Conservation (phyloP, 495 filamentous ascomycete species). For the Daldinia decipiens region DNA sequence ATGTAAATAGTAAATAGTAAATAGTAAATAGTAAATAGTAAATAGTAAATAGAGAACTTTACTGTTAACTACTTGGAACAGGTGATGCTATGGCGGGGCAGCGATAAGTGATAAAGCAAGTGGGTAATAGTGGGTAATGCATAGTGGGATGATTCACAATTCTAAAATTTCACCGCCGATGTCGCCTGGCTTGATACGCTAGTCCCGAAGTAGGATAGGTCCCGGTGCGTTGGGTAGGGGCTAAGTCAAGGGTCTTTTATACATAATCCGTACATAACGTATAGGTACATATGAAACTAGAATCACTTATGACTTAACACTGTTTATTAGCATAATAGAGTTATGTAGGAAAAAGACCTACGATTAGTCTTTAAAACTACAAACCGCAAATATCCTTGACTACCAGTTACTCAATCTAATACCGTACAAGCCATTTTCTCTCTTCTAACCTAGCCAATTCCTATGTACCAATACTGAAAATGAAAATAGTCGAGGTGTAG, state of each 20-base stretch:
- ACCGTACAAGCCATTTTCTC: too few relatives aligned
- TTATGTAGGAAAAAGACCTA: too few relatives aligned
- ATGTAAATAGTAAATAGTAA: not conserved
- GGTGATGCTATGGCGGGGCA: conserved; percentile 28
- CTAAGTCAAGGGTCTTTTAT: not conserved
- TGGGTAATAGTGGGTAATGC: conserved; percentile 1
- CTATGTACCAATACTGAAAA: too few relatives aligned
- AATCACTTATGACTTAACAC: too few relatives aligned
- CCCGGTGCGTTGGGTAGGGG: conserved; percentile 25
- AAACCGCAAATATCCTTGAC: too few relatives aligned
- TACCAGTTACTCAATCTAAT: too few relatives aligned
- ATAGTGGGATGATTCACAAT: conserved; percentile 38
- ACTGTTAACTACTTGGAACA: not conserved
- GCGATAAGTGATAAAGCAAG: conserved; percentile 27
- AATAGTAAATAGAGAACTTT: not conserved
- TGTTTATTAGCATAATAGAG: too few relatives aligned
- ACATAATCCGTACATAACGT: too few relatives aligned
- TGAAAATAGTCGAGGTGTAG: too few relatives aligned
- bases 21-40: not conserved
- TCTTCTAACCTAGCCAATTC: too few relatives aligned
- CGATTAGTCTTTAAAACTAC: too few relatives aligned
- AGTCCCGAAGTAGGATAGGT: conserved; percentile 26
- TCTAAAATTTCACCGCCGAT: conserved; percentile 35
- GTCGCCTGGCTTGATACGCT: conserved; percentile 25
- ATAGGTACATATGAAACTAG: too few relatives aligned